These are phyloP conservation scores for Phellopilus nigrolimitatus DNA, from an alignment of 1,284 basidiomycete genomes.

Conservation along the genomic window DNA sequence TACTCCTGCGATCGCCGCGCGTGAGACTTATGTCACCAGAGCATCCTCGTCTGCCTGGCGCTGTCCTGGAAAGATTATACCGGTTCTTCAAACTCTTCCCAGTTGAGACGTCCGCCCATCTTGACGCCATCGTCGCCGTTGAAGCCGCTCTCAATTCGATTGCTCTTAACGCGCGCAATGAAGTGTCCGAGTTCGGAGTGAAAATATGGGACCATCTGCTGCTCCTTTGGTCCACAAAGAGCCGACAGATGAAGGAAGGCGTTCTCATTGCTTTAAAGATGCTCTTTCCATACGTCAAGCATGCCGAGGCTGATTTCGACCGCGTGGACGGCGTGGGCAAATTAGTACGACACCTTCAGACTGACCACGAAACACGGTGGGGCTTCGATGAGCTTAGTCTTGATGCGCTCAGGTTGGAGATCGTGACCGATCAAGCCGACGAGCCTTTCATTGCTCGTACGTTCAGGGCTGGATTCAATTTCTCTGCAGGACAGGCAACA, in stretches of 20 bases:
- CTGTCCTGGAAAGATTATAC: constrained; percentile 59
- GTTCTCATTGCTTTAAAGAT: constrained; percentile 64
- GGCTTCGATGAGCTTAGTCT: constrained; percentile 59
- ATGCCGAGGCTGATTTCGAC: constrained; percentile 21
- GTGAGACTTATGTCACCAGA: constrained; percentile 47
- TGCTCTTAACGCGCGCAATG: constrained; percentile 62
- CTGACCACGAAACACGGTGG: constrained; percentile 61
- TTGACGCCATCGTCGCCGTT: constrained; percentile 65
- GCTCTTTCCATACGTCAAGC: constrained; percentile 68
- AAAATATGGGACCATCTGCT: constrained; percentile 63
- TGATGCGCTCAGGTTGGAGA: constrained; percentile 56
- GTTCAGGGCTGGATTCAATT: constrained; percentile 68
- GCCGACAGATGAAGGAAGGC: constrained; percentile 59
- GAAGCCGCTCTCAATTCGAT: constrained; percentile 67
- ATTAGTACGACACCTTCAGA: constrained; percentile 51
- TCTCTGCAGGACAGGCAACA: constrained; percentile 65
- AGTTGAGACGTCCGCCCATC: constrained; percentile 68
- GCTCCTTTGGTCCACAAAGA: constrained; percentile 72
- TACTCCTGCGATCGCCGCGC: constrained; percentile 57
- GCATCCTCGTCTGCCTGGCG: constrained; percentile 37
- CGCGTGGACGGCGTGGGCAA: constrained; percentile 41
- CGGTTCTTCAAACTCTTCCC: constrained; percentile 65
- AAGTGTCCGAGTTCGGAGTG: constrained; percentile 55
- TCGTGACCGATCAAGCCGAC: constrained; percentile 27
- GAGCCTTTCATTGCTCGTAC: constrained; percentile 55